Conservation (phyloP, 352 stramenopile species). For the Pythium scleroteichum region DNA sequence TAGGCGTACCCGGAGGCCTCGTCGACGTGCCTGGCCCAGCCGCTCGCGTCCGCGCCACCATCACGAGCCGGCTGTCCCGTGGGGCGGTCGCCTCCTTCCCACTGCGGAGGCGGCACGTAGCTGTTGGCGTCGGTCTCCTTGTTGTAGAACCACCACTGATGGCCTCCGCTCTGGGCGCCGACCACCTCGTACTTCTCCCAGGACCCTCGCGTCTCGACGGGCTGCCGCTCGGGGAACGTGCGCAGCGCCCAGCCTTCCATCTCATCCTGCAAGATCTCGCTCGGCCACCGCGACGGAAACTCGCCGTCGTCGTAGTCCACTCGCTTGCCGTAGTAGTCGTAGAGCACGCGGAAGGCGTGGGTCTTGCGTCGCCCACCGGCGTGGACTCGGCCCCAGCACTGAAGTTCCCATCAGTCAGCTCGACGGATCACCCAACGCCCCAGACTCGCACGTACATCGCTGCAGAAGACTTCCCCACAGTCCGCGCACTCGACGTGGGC, state of each 20-base stretch:
- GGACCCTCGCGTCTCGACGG: constrained; percentile 37
- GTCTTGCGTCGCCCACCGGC: constrained; percentile 69
- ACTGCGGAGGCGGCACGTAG: constrained; percentile 39
- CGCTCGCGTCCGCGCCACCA: constrained; percentile 17
- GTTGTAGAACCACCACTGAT: constrained; percentile 72
- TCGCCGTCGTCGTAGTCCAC: constrained; percentile 92
- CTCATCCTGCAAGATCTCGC: constrained; percentile 89
- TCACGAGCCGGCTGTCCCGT: not conserved
- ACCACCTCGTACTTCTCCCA: constrained; percentile 75
- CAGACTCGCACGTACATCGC: constrained; percentile 37
- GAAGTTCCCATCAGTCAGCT: not conserved
- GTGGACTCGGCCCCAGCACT: constrained; percentile 90
- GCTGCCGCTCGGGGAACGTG: constrained; percentile 44
- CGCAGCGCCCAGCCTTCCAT: constrained; percentile 77
- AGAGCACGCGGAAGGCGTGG: constrained; percentile 88
- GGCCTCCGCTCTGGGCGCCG: constrained; percentile 14
- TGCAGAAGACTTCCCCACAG: constrained; percentile 90
- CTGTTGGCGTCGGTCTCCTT: constrained; percentile 54
- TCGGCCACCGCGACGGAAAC: constrained; percentile 89
- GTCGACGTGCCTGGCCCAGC: constrained; percentile 29
- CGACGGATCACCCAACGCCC: not conserved
- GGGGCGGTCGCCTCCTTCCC: constrained; percentile 30
- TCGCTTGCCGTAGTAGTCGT: constrained; percentile 90
- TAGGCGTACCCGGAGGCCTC: constrained; percentile 40
- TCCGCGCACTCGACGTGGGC: constrained; percentile 86